phyloP scores from a whole-genome alignment of 2,329 filamentous ascomycete genomes.

The Aspergillus tanneri region DNA sequence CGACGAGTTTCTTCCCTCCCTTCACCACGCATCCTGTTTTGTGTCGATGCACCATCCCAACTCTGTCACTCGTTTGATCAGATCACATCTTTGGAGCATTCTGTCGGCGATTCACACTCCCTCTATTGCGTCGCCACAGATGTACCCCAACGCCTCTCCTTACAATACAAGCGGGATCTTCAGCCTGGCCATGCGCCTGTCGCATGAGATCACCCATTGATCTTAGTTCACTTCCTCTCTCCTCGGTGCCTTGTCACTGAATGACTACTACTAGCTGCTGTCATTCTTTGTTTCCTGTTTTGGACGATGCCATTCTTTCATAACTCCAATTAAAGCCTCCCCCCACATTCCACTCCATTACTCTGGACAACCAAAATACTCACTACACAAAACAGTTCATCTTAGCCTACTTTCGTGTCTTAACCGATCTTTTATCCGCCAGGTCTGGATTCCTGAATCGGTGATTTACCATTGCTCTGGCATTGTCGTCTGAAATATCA shows the following conservation, averaged over 20 bases:
- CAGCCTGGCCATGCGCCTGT: background rate
- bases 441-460: too few species aligned
- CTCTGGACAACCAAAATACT: conserved; percentile 7
- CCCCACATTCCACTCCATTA: conserved; percentile 22
- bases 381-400: conserved; percentile 3
- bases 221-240: background rate
- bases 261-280: background rate
- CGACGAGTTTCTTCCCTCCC: background rate
- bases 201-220: background rate
- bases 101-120: background rate
- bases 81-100: too few species aligned
- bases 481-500: too few species aligned
- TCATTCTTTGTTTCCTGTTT: background rate
- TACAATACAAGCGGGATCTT: background rate
- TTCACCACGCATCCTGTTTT: background rate
- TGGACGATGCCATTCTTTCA: conserved; percentile 1
- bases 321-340: conserved; percentile 7
- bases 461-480: too few species aligned
- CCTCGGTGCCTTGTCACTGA: background rate
- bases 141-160: background rate
- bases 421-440: too few species aligned
- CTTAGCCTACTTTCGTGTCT: background rate
- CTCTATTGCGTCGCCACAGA: background rate
- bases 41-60: background rate
- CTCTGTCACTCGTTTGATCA: background rate